Base-by-base conservation (phyloP, 192 early-diverging fungal species). In the Entomortierella beljakovae region DNA sequence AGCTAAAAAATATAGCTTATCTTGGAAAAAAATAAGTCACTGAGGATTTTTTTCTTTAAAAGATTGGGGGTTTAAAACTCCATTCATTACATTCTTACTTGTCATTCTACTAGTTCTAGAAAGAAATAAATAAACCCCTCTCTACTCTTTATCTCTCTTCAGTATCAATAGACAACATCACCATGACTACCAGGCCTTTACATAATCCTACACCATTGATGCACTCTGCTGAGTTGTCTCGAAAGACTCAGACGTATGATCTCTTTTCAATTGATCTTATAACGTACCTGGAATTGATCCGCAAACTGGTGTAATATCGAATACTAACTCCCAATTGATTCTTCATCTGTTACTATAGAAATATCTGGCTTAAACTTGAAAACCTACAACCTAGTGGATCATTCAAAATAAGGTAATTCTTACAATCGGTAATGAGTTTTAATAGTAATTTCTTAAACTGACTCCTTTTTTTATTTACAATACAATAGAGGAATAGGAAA, bases 371-470 rank as follows among this genome's bases (percentile, higher is more conserved):
- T 20, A 93, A 93, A 73, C 85, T 91, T 38, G 92, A 93, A 56
- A 91, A 88, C 75, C 83, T 93, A 64, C 92, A 93, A 61, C 90
- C 90, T 13, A 87, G 89, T 7, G 90, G 90, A 63, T 93, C 92
- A n/a, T 90, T 91, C 61, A 93, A 93, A 71, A 90, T 92, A 43
- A 82, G 90, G 89, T 86, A 80, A 28, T 3, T n/a, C 32, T 35
- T 35, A 31, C 1, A 9, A 18, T 57, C 20, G 11, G 57, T 13
- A 38, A 60, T 60, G 23, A 22, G 3, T 33, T 23, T 40, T 25
- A 25, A 25, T 20, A 43, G 15, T 43, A 0, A 16, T 34, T 60
- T 23, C 11, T 16, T 15, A 23, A 26, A 57, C 34, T 57, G 8
- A 57, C 49, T 10, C 10, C 18, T 18, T 43, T 50, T 6, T 25